Conservation (phyloP, 1,284 basidiomycete species). For the Apiotrichum sp. region DNA sequence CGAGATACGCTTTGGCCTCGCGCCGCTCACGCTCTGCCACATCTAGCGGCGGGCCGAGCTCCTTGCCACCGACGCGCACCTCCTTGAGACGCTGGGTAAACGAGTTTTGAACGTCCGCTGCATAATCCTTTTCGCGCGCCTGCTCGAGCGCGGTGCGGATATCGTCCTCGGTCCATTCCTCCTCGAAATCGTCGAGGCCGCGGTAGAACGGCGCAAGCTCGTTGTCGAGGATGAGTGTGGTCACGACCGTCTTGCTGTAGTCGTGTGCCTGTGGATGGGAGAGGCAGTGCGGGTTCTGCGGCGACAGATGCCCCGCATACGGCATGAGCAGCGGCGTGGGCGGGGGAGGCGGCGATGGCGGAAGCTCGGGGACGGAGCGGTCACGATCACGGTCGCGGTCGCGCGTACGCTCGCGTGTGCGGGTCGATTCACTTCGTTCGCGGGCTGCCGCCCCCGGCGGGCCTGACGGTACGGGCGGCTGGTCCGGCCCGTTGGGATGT, state of each 20-base stretch:
- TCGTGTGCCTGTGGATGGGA: constrained; percentile 56
- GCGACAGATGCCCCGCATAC: constrained; percentile 65
- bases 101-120: constrained; percentile 33
- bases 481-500: constrained; percentile 4
- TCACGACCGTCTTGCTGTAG: constrained; percentile 83
- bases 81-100: constrained; percentile 31
- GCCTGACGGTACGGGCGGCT: not conserved
- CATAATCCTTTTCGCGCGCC: constrained; percentile 33
- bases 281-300: constrained; percentile 85
- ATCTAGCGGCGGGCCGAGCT: constrained; percentile 22
- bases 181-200: constrained; percentile 86
- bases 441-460: not conserved
- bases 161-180: constrained; percentile 74
- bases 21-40: constrained; percentile 52
- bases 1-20: constrained; percentile 73
- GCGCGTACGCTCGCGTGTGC: not conserved
- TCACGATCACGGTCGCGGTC: not conserved
- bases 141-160: constrained; percentile 52
- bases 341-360: constrained; percentile 50
- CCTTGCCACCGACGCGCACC: constrained; percentile 23
- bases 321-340: constrained; percentile 57
- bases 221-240: constrained; percentile 77
- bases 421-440: not conserved
- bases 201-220: constrained; percentile 92
- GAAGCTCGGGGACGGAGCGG: constrained; percentile 18